A percentile compares a stretch with the other conserved stretches of the same genome.
Evolutionary conservation across 345 rosid genomes (phyloP).

Genomic region (Gossypium bickii): DNA sequence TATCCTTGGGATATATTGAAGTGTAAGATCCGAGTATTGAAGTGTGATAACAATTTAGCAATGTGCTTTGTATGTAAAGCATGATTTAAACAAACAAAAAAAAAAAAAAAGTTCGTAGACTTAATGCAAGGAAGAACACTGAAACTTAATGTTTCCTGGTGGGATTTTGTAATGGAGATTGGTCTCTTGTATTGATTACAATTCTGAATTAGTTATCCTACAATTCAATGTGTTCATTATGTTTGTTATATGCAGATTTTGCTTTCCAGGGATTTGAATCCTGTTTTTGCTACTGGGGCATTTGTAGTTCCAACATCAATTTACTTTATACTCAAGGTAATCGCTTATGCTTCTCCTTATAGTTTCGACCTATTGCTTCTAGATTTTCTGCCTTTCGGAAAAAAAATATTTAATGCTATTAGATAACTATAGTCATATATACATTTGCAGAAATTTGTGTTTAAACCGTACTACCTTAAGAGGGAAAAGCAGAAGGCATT

Average conservation of each 20-base stretch:
- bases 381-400: neutral
- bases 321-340: constrained; percentile 89
- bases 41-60: neutral
- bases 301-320: constrained; percentile 75
- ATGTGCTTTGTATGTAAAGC: neutral
- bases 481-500: constrained; percentile 71
- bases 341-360: constrained; percentile 5
- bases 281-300: constrained; percentile 75
- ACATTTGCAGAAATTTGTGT: constrained; percentile 59
- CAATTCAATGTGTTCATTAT: constrained; percentile 21
- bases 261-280: constrained; percentile 58
- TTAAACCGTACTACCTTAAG: constrained; percentile 66
- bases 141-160: neutral
- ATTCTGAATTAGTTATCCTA: neutral
- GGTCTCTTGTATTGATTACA: neutral
- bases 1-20: neutral
- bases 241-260: constrained; percentile 56
- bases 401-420: no score
- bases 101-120: neutral
- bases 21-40: neutral
- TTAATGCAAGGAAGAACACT: neutral
- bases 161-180: neutral
- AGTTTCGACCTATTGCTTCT: neutral
- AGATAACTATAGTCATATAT: neutral
- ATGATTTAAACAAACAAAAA: neutral